Base-by-base conservation (phyloP, 2,329 filamentous ascomycete genomes). In the Fusarium sp. region DNA sequence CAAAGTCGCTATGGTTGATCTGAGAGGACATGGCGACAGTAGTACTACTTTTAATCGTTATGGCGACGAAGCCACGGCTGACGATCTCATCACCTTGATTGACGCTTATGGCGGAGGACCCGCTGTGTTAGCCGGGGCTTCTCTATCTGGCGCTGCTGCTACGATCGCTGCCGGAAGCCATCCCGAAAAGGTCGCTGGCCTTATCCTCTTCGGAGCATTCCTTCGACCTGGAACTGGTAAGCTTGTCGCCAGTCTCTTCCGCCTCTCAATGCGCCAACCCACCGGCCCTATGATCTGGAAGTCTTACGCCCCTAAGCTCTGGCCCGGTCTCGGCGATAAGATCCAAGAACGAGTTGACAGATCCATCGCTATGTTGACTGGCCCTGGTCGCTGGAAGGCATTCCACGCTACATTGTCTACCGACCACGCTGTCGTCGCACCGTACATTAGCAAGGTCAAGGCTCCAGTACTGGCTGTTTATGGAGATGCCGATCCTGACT, bases 391-490 rank as follows among this genome's bases (percentile, higher is more conserved):
- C 3, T 72, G 70, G 70, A 45, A 65, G 10, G 70, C 70, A 4
- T 72, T 72, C 35, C 70, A 72, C 15, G 60, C 70, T n/a, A 70
- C 70, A 12, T 27, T 69, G 0, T 69, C 69, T 3, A 65, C 70
- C 5, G 56, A 72, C 15, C 70, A 72, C 10, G 27, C 33, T 6
- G 42, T 73, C 0, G 70, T 72, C 3, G 44, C 37, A 2, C 69
- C 70, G 0, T 73, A 60, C 33, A n/a, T 72, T 4, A 54, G 29
- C 21, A 72, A 65, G 4, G 69, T 70, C 10, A 58, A 60, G 5
- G 65, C 69, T n/a, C 69, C 69, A 4, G 70, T 73, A 7, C 54
- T 72, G 11, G 69, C 67, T 23, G 52, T 72, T 9, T 73, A 73
- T 11, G 70, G 70, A 4, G 70, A 72, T n/a, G 54, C 52, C 0